phyloP scores from a whole-genome alignment of 2,329 filamentous ascomycete genomes.

The Mycosphaerella sp. region DNA sequence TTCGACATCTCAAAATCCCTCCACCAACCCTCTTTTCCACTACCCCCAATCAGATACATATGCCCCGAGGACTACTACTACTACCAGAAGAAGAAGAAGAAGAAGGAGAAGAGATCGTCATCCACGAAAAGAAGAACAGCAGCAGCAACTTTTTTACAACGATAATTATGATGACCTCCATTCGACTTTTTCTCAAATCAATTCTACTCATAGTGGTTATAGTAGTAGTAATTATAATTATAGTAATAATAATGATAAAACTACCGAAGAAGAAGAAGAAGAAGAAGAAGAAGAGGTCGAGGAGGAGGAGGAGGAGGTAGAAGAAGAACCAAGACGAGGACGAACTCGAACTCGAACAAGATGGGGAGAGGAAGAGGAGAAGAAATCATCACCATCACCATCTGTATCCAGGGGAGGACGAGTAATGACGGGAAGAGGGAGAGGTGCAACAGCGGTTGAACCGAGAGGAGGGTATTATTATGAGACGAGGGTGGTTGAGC shows the following conservation, averaged over 20 bases:
- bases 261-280: conserved; percentile 2
- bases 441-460: neutral
- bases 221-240: neutral
- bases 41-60: too few relatives aligned
- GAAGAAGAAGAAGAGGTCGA: conserved; percentile 3
- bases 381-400: neutral
- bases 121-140: too few relatives aligned
- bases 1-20: too few relatives aligned
- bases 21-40: too few relatives aligned
- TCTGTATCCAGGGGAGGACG: too few relatives aligned
- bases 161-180: too few relatives aligned
- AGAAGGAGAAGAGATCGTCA: too few relatives aligned
- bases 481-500: conserved; percentile 8
- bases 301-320: neutral
- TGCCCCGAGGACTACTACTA: too few relatives aligned
- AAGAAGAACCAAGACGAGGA: neutral
- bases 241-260: neutral
- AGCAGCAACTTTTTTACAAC: too few relatives aligned
- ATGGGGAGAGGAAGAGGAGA: neutral
- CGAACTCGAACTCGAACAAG: conserved; percentile 5
- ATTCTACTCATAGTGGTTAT: neutral
- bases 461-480: neutral
- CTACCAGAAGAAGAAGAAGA: too few relatives aligned
- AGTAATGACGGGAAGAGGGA: too few relatives aligned
- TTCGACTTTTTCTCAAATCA: too few relatives aligned